phyloP scores from a whole-genome alignment of 805 yeast genomes.

The Priceomyces melissophilus region DNA sequence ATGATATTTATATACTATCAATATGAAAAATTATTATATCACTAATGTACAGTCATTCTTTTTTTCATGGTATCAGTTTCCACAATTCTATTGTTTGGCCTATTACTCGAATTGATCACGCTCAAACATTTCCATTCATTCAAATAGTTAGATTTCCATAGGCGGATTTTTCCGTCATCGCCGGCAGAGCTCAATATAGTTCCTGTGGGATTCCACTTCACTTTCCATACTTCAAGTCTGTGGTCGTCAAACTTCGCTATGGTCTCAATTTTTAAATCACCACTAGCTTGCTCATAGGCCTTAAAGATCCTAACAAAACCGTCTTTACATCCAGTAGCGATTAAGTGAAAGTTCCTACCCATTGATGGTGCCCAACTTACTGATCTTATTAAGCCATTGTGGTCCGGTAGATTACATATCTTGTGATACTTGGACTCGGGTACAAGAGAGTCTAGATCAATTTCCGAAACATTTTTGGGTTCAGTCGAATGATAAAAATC shows the following conservation, averaged over 20 bases:
- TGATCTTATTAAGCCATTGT: slow-evolving; percentile 79
- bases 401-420: slow-evolving; percentile 73
- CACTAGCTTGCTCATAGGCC: slow-evolving; percentile 45
- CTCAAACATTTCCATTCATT: slow-evolving; percentile 91
- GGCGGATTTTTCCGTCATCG: slow-evolving; percentile 86
- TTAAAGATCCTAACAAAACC: slow-evolving; percentile 87
- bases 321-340: slow-evolving; percentile 96
- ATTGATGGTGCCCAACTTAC: slow-evolving; percentile 96
- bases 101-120: slow-evolving; percentile 40
- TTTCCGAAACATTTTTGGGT: slow-evolving; percentile 5
- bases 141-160: slow-evolving; percentile 87
- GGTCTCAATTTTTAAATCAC: slow-evolving; percentile 48
- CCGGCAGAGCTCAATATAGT: slow-evolving; percentile 91
- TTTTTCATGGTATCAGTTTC: slow-evolving; percentile 10
- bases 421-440: slow-evolving; percentile 40
- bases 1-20: background rate
- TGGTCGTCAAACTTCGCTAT: slow-evolving; percentile 73
- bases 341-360: slow-evolving; percentile 82
- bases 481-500: slow-evolving; percentile 5
- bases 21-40: slow-evolving; percentile 2
- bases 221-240: slow-evolving; percentile 91
- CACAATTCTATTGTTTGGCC: slow-evolving; percentile 19
- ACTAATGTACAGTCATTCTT: slow-evolving; percentile 3
- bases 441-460: slow-evolving; percentile 11
- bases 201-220: slow-evolving; percentile 92